Conservation (phyloP, 192 early-diverging fungal genomes). For the Backusella australiensis region DNA sequence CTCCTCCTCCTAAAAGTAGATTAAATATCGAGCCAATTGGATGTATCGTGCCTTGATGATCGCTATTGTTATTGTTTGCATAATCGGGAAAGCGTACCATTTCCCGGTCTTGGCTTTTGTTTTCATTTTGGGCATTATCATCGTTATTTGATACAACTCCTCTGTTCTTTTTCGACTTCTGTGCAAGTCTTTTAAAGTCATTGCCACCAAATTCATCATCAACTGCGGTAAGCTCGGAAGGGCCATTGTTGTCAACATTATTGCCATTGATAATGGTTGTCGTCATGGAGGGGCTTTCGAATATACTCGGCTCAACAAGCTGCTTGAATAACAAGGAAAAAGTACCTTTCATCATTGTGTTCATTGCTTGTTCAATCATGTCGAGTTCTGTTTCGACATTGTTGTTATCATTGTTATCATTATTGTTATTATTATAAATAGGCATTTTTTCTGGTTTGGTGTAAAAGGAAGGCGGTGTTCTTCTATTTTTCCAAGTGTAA, state of each 20-base stretch:
- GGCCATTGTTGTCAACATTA: not conserved
- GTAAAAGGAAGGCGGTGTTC: not conserved
- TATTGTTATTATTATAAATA: not conserved
- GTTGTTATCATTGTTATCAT: not conserved
- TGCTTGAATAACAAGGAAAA: not conserved
- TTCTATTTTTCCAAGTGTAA: no score
- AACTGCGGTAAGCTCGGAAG: not conserved
- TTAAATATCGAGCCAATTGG: not conserved
- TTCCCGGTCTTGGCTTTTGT: not conserved
- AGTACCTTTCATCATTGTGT: not conserved
- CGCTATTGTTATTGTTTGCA: not conserved
- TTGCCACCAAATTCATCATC: not conserved
- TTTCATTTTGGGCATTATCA: not conserved
- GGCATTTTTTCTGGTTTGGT: not conserved
- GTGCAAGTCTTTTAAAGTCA: conserved; percentile 8
- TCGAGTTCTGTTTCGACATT: not conserved
- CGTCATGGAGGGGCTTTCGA: not conserved
- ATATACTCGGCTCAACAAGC: not conserved
- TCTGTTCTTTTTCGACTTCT: conserved; percentile 2
- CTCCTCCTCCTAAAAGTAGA: not conserved
- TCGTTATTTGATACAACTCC: not conserved
- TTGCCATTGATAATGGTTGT: not conserved
- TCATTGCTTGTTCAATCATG: not conserved
- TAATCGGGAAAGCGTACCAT: not conserved
- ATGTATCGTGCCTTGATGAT: not conserved